Percentiles rank a stretch among this genome's conserved stretches.
Evolutionary conservation across 2,329 filamentous ascomycete genomes (phyloP).

Genomic region (Curvularia spicifera): DNA sequence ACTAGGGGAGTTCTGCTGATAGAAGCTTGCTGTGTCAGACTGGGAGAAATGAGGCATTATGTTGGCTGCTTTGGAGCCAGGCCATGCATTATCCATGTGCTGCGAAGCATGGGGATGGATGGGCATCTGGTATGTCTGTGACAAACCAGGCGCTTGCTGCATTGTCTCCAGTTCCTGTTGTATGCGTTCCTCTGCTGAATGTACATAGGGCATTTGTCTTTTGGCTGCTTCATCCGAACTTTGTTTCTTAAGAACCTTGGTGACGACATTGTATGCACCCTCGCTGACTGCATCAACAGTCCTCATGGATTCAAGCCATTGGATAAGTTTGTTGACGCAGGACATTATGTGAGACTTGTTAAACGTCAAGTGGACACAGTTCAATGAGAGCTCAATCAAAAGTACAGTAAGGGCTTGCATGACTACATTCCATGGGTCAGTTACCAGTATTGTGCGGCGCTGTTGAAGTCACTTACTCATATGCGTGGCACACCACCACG

Average conservation of each 20-base stretch:
- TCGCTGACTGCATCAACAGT: constrained; percentile 34
- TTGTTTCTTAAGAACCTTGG: constrained; percentile 20
- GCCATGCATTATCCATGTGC: not conserved
- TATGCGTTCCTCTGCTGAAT: not conserved
- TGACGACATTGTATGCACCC: constrained; percentile 34
- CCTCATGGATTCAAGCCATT: constrained; percentile 43
- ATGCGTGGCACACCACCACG: constrained; percentile 51
- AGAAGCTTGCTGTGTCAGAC: not conserved
- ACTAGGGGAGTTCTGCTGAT: not conserved
- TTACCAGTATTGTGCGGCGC: not conserved
- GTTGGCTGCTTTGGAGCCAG: not conserved
- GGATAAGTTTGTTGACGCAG: constrained; percentile 36
- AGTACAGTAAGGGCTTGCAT: constrained; percentile 50
- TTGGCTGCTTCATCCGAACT: constrained; percentile 1
- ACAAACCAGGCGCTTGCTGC: not conserved
- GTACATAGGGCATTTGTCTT: constrained; percentile 2
- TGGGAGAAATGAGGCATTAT: constrained; percentile 2
- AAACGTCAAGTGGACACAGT: constrained; percentile 30
- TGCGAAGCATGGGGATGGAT: not conserved
- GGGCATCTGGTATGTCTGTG: not conserved
- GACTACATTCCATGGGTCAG: constrained; percentile 24
- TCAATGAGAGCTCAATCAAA: constrained; percentile 46
- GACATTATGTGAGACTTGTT: constrained; percentile 31
- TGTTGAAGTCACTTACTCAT: constrained; percentile 14
- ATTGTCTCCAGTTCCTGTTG: not conserved